Evolutionary conservation across 768 basidiomycete genomes (phyloP), one percentile per base, ranked within the genome.

Genomic region (Pulveroboletus sp.): DNA sequence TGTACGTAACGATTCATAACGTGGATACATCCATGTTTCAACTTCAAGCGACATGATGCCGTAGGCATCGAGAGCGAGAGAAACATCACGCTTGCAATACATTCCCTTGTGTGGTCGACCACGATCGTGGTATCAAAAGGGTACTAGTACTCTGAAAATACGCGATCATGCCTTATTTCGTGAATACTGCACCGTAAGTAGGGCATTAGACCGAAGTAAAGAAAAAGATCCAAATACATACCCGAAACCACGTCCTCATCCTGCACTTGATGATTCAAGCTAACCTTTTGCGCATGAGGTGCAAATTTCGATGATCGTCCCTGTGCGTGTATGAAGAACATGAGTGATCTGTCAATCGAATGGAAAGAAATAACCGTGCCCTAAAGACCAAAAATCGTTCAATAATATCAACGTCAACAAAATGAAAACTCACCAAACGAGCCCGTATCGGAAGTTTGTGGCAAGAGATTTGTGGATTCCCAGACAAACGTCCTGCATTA

Each of bases 221-320:
- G 29, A 37, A 20, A 38, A 16, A 6, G n/a, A n/a, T n/a, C 17
- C 17, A 44, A 27, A 24, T 17, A 79, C 89, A 60, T 60, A 92
- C 91, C 89, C 26, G 89, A 91, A 45, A 92, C 89, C 11, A 93
- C 88, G 64, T 92, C 89, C 63, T 91, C 89, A 57, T 93, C 90
- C 57, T 84, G 83, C 16, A 95, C 87, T 51, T 81, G 79, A 72
- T 94, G 93, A 22, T 71, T 71, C 55, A 94, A 71, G 47, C 92
- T 89, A 54, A 95, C 91, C 67, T 96, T 96, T 69, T 96, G 93
- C 3, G 93, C 91, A 60, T 96, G 89, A 5, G 93, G 93, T 35
- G 83, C 75, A 68, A 96, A 96, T 69, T 93, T 94, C 62, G 90
- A 93, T 23, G 92, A 94, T 67, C 90, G 91, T 2, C 93, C 93